A percentile compares a stretch with the other conserved stretches of the same genome.
Evolutionary conservation across 495 filamentous ascomycete species (phyloP).

Genomic region (Xeromyces bisporus): DNA sequence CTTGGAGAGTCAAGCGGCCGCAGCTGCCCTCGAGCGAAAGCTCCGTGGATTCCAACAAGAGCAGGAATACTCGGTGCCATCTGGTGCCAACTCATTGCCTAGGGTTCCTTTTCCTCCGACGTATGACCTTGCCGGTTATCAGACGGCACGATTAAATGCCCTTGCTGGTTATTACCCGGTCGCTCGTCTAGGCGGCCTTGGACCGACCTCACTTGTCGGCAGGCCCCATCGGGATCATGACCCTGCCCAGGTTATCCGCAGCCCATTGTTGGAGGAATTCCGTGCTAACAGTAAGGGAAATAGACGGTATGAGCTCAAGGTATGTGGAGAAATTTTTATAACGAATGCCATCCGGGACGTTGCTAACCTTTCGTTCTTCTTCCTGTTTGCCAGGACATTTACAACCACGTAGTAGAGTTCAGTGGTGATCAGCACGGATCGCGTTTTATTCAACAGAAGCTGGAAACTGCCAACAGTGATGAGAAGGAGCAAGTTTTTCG

Average conservation of each 20-base stretch:
- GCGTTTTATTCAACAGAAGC: conserved; percentile 86
- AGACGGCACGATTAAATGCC: conserved; percentile 19
- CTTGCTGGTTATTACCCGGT: conserved; percentile 20
- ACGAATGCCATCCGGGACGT: background rate
- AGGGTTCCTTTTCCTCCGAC: conserved; percentile 22
- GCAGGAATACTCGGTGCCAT: conserved; percentile 22
- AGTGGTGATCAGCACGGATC: conserved; percentile 92
- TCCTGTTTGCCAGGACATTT: conserved; percentile 51
- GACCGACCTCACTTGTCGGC: conserved; percentile 23
- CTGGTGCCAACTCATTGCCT: conserved; percentile 19
- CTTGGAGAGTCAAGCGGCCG: conserved; percentile 22
- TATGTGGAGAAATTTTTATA: conserved; percentile 11
- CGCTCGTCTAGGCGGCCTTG: conserved; percentile 8
- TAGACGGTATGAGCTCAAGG: conserved; percentile 73
- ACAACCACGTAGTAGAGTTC: conserved; percentile 80
- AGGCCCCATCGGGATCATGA: conserved; percentile 48
- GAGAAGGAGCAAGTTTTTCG: conserved; percentile 90
- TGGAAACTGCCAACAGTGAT: conserved; percentile 89
- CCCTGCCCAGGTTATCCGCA: conserved; percentile 45
- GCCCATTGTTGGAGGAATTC: conserved; percentile 65
- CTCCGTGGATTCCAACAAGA: conserved; percentile 33
- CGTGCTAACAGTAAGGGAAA: conserved; percentile 54
- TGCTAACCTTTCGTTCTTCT: conserved; percentile 1
- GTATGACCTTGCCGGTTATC: conserved; percentile 25
- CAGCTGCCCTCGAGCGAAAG: conserved; percentile 28